phyloP scores from a whole-genome alignment of 495 filamentous ascomycete genomes.

The Thozetella sp. region DNA sequence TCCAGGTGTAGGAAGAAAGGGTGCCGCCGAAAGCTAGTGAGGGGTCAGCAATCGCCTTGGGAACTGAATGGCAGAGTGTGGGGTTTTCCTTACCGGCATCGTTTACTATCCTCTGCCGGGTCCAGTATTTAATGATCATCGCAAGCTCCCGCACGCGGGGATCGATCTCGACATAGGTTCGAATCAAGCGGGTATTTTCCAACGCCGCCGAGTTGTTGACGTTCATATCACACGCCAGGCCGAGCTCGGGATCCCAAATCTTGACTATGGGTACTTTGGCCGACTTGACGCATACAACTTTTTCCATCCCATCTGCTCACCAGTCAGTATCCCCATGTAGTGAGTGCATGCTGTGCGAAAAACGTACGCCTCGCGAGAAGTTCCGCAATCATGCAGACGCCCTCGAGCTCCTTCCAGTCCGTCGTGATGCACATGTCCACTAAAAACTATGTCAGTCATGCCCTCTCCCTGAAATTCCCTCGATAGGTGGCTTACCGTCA shows the following conservation, averaged over 20 bases:
- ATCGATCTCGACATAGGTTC: slow-evolving; percentile 94
- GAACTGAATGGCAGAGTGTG: too few relatives aligned
- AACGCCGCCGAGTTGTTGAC: slow-evolving; percentile 94
- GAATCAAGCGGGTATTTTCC: slow-evolving; percentile 98
- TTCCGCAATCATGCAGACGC: slow-evolving; percentile 84
- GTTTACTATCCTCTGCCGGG: slow-evolving; percentile 86
- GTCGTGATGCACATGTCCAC: slow-evolving; percentile 98
- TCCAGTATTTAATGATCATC: slow-evolving; percentile 98
- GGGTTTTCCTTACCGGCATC: slow-evolving; percentile 96
- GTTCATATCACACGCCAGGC: slow-evolving; percentile 96
- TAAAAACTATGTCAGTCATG: slow-evolving; percentile 37
- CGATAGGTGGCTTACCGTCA: slow-evolving; percentile 67
- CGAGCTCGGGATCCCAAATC: slow-evolving; percentile 94
- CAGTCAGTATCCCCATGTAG: slow-evolving; percentile 21
- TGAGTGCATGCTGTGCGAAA: neutral
- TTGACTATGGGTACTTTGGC: slow-evolving; percentile 99
- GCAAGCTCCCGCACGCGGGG: slow-evolving; percentile 87
- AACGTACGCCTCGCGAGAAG: slow-evolving; percentile 79
- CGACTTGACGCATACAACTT: slow-evolving; percentile 87
- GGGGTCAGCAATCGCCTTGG: slow-evolving; percentile 10
- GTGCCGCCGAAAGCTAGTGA: slow-evolving; percentile 85
- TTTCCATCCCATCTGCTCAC: slow-evolving; percentile 85
- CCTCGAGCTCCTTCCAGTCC: slow-evolving; percentile 77
- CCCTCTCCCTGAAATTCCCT: neutral
- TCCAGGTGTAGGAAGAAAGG: slow-evolving; percentile 99